Conservation (phyloP, 345 rosid species). For the Linum tenue region DNA sequence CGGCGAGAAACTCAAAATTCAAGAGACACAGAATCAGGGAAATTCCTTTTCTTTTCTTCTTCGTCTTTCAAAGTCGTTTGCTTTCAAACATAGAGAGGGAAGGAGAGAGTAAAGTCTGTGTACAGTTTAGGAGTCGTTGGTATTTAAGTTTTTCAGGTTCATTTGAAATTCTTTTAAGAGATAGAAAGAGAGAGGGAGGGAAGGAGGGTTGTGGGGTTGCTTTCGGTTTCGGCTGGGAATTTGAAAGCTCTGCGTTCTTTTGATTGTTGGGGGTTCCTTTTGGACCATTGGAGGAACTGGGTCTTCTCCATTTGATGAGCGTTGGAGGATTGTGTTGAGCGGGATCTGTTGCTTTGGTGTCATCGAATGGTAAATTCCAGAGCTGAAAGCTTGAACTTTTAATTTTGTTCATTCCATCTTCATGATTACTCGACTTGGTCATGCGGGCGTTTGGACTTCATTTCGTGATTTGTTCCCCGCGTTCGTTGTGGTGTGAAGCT, state of each 20-base stretch:
- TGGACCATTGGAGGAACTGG: background rate
- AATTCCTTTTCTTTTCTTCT: background rate
- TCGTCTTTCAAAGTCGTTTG: background rate
- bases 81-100: background rate
- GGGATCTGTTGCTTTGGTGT: constrained; percentile 1
- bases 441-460: background rate
- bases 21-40: background rate
- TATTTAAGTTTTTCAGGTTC: background rate
- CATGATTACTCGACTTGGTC: background rate
- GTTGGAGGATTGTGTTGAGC: background rate
- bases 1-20: background rate
- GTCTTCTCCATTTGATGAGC: background rate
- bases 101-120: background rate
- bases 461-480: background rate
- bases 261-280: background rate
- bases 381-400: background rate
- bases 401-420: too few relatives aligned
- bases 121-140: constrained; percentile 2
- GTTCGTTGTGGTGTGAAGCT: background rate
- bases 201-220: background rate
- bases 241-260: background rate
- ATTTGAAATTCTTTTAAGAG: background rate
- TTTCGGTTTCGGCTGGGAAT: background rate
- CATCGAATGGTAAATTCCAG: constrained; percentile 5
- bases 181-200: constrained; percentile 1